A percentile compares a stretch with the other conserved stretches of the same genome.
Conservation (phyloP, 1,284 basidiomycete species). For the Wolfiporia cocos region DNA sequence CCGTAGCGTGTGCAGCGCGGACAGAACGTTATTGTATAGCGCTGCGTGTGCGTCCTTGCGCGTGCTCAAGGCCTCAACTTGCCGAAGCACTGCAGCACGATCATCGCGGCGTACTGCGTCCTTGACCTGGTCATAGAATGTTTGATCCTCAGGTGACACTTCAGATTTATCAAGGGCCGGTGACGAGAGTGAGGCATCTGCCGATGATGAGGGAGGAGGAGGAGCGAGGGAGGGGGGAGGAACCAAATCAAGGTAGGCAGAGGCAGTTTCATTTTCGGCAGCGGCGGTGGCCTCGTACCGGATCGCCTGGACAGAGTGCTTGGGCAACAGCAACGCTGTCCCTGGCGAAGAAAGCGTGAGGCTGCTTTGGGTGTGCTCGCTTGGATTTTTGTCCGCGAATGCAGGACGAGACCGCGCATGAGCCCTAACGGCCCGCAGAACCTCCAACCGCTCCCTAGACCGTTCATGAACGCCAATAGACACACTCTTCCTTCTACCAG, state of each 20-base stretch:
- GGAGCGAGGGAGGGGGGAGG: not conserved
- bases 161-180: not conserved
- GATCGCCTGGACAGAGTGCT: slow-evolving; percentile 12
- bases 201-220: not conserved
- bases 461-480: slow-evolving; percentile 37
- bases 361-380: slow-evolving; percentile 4
- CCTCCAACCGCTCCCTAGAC: slow-evolving; percentile 39
- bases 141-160: not conserved
- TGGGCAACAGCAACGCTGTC: slow-evolving; percentile 5
- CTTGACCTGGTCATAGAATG: not conserved
- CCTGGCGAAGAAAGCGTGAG: slow-evolving; percentile 11
- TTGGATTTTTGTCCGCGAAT: slow-evolving; percentile 25
- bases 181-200: not conserved
- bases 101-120: not conserved
- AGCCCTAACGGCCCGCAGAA: slow-evolving; percentile 52
- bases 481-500: slow-evolving; percentile 46
- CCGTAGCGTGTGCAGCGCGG: slow-evolving; percentile 47
- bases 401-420: slow-evolving; percentile 54
- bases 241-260: slow-evolving; percentile 1
- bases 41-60: slow-evolving; percentile 8
- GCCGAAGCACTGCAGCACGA: not conserved
- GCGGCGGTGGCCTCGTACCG: slow-evolving; percentile 19
- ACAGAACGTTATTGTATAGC: slow-evolving; percentile 66
- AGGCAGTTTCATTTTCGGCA: not conserved
- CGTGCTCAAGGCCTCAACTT: too few relatives aligned